These are phyloP conservation scores for Mangifera indica DNA, from an alignment of 345 rosid species.

Conservation along the genomic window DNA sequence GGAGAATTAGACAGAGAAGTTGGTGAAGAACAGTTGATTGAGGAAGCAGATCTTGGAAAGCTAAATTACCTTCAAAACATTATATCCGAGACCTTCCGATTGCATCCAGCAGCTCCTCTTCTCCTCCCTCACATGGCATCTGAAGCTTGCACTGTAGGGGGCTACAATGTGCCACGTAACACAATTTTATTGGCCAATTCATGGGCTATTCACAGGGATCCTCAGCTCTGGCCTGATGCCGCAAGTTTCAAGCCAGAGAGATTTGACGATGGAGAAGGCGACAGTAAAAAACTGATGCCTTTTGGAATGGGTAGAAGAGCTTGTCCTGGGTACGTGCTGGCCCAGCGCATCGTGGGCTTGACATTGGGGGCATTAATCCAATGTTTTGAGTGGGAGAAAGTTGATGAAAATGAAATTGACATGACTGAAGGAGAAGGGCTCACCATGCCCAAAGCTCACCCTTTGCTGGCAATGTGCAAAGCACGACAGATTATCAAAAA, in stretches of 20 bases:
- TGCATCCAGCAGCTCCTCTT: conserved; percentile 4
- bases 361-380: conserved; percentile 29
- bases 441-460: conserved; percentile 17
- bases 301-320: conserved; percentile 34
- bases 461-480: conserved; percentile 22
- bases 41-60: conserved; percentile 13
- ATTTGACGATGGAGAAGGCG: background rate
- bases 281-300: conserved; percentile 5
- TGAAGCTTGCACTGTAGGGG: background rate
- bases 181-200: background rate
- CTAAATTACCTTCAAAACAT: conserved; percentile 16
- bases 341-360: conserved; percentile 22
- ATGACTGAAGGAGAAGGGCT: conserved; percentile 21
- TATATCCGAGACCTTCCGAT: background rate
- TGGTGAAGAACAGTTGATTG: conserved; percentile 1
- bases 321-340: conserved; percentile 29
- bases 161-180: conserved; percentile 13
- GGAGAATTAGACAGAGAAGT: conserved; percentile 4
- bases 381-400: conserved; percentile 31
- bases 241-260: conserved; percentile 12
- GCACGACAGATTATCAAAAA: conserved; percentile 5
- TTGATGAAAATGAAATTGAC: conserved; percentile 19
- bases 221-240: conserved; percentile 13
- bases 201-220: conserved; percentile 24
- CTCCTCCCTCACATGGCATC: background rate